Evolutionary conservation across 352 stramenopile genomes (phyloP), one percentile per base, ranked within the genome.

Genomic region (Globisporangium sylvaticum): DNA sequence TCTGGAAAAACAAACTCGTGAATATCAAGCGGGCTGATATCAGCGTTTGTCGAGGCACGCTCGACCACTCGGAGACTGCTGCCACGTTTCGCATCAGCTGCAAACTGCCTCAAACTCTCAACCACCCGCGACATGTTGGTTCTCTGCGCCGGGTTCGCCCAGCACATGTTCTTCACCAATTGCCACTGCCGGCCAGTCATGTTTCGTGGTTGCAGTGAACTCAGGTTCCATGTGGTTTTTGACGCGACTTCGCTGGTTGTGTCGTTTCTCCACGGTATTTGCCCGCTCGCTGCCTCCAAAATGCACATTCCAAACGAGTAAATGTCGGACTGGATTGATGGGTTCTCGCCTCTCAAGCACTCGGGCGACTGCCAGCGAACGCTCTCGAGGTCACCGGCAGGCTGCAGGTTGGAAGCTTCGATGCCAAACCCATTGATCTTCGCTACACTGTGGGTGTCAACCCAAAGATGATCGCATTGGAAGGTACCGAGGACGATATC

Each of bases 381-480:
- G 20, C 55, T 44, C 10, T 68, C 72, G 4, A 52, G 31, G 0
- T 34, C 4, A 6, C 32, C 1, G n/a, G 44, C 14, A 32, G 55
- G 24, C 29, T 69, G 18, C 57, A 68, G 20, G 70, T 27, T 24
- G 48, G 62, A 22, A 24, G n/a, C 20, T 34, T 56, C 69, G 1
- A 80, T 50, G 5, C 62, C 70, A 59, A 81, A 82, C 52, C 77
- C 77, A 3, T 72, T 65, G 4, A 84, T 46, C n/a, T 66, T 78
- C 1, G 71, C 69, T 7, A 66, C 25, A 9, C 74, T 59, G 18
- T 77, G 55, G 4, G 24, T 37, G 15, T 58, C 64, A 15, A 87
- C 59, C 14, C 84, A 71, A 20, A 88, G 62, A 18, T 84, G 71
- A 18, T 73, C 74, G 32, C 92, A 96, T 72, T 98, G 98, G 60